These are phyloP conservation scores for Acacia concinna DNA, from an alignment of 331 rosid species.

Conservation along the genomic window DNA sequence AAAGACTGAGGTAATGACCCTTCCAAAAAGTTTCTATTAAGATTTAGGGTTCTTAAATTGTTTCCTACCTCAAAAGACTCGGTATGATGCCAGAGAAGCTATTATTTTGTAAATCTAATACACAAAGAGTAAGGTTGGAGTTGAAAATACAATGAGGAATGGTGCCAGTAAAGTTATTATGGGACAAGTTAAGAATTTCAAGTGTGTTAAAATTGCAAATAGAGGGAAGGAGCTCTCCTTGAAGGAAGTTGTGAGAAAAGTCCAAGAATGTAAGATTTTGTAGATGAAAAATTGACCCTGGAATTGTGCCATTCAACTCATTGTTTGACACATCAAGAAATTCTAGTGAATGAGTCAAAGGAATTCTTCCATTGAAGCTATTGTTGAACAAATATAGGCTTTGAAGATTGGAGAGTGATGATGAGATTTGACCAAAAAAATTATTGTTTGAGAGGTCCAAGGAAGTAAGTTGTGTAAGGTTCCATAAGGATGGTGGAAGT, in stretches of 20 bases:
- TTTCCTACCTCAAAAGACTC: background rate
- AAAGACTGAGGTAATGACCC: conserved; percentile 37
- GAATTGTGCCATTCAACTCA: background rate
- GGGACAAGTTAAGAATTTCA: background rate
- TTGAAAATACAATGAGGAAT: background rate
- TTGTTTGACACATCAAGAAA: background rate
- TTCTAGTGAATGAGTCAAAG: conserved; percentile 1
- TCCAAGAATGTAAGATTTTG: background rate
- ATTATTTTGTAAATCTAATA: too few species aligned
- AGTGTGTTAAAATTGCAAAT: conserved; percentile 32
- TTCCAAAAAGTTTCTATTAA: conserved; percentile 30
- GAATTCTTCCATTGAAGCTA: conserved; percentile 13
- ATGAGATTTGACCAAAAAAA: conserved; percentile 11
- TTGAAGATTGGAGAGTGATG: background rate
- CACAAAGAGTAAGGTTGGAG: background rate
- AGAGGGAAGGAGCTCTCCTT: background rate
- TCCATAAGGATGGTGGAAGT: background rate
- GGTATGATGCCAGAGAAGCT: too few species aligned
- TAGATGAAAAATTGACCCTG: conserved; percentile 24
- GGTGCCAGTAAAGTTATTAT: background rate
- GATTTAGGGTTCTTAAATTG: background rate
- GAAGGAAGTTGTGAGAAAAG: conserved; percentile 33
- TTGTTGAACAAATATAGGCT: background rate
- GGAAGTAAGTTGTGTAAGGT: background rate
- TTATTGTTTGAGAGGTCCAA: background rate